Evolutionary conservation across 2,329 filamentous ascomycete species (phyloP).

Genomic region (Curvularia sp.): DNA sequence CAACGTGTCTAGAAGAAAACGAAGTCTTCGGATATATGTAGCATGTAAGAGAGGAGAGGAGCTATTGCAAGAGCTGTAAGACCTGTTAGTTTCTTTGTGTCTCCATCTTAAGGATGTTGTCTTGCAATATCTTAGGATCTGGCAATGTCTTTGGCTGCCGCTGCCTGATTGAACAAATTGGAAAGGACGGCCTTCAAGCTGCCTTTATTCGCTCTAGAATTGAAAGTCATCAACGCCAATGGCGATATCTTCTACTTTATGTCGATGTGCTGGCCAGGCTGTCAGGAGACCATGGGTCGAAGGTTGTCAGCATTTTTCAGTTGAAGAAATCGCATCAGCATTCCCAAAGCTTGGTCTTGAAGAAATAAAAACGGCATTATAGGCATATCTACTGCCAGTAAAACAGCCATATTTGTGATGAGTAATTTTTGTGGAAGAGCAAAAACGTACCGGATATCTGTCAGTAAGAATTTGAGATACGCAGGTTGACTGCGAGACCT

Average conservation of each 20-base stretch:
- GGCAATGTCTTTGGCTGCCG: constrained; percentile 21
- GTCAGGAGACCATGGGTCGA: constrained; percentile 70
- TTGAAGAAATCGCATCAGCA: constrained; percentile 62
- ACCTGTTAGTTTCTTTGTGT: neutral
- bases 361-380: too few relatives aligned
- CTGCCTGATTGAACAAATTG: constrained; percentile 23
- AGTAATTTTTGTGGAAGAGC: constrained; percentile 36
- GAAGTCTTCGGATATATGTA: neutral
- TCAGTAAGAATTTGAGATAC: constrained; percentile 47
- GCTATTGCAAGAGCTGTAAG: neutral
- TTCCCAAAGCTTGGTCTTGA: constrained; percentile 69
- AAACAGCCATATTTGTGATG: constrained; percentile 40
- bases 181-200: constrained; percentile 33
- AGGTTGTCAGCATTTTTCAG: constrained; percentile 67
- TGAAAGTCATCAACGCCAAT: constrained; percentile 45
- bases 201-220: constrained; percentile 42
- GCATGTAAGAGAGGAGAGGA: neutral
- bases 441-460: constrained; percentile 47
- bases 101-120: neutral
- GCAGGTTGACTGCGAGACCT: constrained; percentile 39
- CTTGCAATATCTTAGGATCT: constrained; percentile 8
- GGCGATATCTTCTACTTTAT: constrained; percentile 54
- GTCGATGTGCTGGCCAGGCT: constrained; percentile 69
- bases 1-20: too few relatives aligned
- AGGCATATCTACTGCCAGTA: constrained; percentile 34